phyloP scores from a whole-genome alignment of 768 basidiomycete species.

The Glaciozyma martinii region DNA sequence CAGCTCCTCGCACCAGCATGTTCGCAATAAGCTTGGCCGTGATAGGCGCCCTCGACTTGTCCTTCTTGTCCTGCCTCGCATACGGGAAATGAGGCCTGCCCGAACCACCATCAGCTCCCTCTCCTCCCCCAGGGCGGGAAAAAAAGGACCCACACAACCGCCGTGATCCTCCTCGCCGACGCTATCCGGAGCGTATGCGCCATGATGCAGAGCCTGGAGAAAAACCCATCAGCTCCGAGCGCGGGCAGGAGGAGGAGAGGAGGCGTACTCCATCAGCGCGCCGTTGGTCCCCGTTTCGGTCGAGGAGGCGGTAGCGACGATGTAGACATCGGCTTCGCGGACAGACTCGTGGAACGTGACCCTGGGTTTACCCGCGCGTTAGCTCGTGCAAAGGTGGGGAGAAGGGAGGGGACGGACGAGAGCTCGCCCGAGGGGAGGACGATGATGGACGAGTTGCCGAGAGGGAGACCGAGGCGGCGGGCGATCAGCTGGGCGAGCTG shows the following conservation, averaged over 20 bases:
- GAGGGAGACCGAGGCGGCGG: constrained; percentile 72
- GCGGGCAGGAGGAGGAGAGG: not conserved
- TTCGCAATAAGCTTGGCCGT: constrained; percentile 97
- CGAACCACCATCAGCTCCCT: not conserved
- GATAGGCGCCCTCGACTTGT: constrained; percentile 96
- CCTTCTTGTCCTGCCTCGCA: constrained; percentile 96
- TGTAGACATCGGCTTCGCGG: constrained; percentile 96
- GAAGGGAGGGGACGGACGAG: constrained; percentile 50
- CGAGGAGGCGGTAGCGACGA: constrained; percentile 84
- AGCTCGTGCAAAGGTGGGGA: not conserved
- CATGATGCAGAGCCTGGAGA: constrained; percentile 56
- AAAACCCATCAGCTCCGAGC: not conserved
- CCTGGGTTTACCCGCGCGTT: not conserved
- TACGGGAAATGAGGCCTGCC: constrained; percentile 87
- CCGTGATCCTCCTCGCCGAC: constrained; percentile 94
- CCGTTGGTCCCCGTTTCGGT: constrained; percentile 60
- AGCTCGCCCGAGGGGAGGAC: constrained; percentile 87
- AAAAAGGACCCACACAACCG: constrained; percentile 49
- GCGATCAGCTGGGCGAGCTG: constrained; percentile 82
- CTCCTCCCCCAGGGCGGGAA: not conserved
- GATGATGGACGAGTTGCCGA: constrained; percentile 75
- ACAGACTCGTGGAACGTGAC: constrained; percentile 69
- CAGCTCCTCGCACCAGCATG: constrained; percentile 75
- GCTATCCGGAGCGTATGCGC: constrained; percentile 99
- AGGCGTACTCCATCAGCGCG: constrained; percentile 76